Evolutionary conservation across 2,329 filamentous ascomycete species (phyloP), one percentile per base, ranked within the genome.

Genomic region (Alternaria brassicicola): DNA sequence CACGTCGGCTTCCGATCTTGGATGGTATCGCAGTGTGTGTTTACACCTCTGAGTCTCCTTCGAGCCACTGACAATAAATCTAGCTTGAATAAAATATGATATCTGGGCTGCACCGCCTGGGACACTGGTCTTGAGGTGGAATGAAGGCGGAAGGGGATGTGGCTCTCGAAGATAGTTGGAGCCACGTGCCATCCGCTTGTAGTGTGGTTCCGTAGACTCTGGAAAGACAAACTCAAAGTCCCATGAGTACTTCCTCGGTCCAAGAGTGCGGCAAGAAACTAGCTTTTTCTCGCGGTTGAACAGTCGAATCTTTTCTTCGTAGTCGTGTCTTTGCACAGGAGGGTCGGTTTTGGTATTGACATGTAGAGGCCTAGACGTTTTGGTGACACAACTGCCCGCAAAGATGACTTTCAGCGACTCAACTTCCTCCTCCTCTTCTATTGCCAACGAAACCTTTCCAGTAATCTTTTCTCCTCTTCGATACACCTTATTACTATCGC

Each of bases 191-290:
- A 71, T 66, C 38, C 69, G 65, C 8, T 72, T 71, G 53, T 65
- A 71, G 13, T 61, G 66, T 47, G 66, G 63, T 41, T 70, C 64
- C 0, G 75, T 77, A n/a, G 54, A 55, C 4, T 69, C 63, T 19
- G 75, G 75, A 45, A 77, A 75, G 13, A 62, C 62, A 61, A 76
- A 77, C n/a, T 73, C 69, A 55, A 78, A 77, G 2, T 64, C 48
- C 73, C 74, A 77, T 8, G 63, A 68, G 25, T 74, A 67, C 38
- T 76, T 75, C 26, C 69, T 69, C 13, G 68, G 50, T n/a, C 38
- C 52, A 10, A 74, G 57, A 15, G 52, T 64, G 4, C 61, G 57
- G n/a, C 50, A 54, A 5, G 65, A 52, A 13, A 71, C 55, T 1
- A 76, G 30, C 10, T 64, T 56, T 33, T 68, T 66, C 50, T 74